Percentiles rank a stretch among this genome's conserved stretches.
These are phyloP conservation scores for Crithidia mellificae DNA, from an alignment of 208 protist species.

Conservation along the genomic window DNA sequence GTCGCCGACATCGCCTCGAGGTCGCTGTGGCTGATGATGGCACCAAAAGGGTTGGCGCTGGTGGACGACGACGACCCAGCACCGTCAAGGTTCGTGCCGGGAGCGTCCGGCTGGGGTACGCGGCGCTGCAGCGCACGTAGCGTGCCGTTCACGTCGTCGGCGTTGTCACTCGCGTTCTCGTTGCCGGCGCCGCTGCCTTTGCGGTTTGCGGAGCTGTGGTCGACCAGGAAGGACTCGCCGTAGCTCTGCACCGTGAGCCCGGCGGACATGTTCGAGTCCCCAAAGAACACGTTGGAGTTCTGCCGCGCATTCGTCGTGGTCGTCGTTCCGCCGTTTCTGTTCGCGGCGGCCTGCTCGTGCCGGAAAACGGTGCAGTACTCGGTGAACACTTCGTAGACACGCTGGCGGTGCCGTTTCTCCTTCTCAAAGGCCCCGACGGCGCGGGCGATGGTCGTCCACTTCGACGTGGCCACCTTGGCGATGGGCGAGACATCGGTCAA, in stretches of 20 bases:
- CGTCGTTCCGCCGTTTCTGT: background rate
- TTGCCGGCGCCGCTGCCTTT: background rate
- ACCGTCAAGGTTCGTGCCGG: too few species aligned
- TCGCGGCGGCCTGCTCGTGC: conserved; percentile 10
- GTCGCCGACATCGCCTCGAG: conserved; percentile 57
- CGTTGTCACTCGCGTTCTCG: background rate
- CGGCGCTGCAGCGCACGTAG: background rate
- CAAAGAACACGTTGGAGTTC: background rate
- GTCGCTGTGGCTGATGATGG: conserved; percentile 57
- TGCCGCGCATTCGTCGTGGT: background rate
- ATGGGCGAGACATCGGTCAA: conserved; percentile 52
- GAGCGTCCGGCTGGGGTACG: background rate
- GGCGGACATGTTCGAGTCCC: background rate
- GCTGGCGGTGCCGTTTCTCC: conserved; percentile 71
- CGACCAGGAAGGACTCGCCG: conserved; percentile 25
- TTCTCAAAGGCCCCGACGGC: conserved; percentile 68
- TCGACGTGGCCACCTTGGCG: conserved; percentile 64
- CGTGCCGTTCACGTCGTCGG: background rate
- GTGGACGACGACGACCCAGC: background rate
- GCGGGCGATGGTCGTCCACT: conserved; percentile 70
- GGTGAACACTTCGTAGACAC: conserved; percentile 80
- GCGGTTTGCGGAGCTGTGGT: background rate
- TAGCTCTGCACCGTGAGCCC: conserved; percentile 2
- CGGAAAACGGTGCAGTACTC: conserved; percentile 65
- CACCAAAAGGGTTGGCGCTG: background rate